These are phyloP conservation scores for Coniosporium apollinis DNA, from an alignment of 495 filamentous ascomycete genomes.

Conservation along the genomic window DNA sequence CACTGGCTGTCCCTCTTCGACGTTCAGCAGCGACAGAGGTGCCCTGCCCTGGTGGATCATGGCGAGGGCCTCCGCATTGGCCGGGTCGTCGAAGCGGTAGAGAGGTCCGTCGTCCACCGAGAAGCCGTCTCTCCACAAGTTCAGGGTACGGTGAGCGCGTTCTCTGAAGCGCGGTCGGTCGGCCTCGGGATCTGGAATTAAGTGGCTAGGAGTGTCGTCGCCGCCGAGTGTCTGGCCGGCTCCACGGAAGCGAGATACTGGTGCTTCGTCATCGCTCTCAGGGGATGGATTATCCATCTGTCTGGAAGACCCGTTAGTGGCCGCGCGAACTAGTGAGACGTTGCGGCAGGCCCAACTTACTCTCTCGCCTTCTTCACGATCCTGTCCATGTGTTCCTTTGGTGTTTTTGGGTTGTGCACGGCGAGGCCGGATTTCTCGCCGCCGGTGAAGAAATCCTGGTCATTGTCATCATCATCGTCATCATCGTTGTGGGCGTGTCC, in stretches of 20 bases:
- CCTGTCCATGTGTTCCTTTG: conserved; percentile 52
- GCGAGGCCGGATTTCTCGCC: conserved; percentile 94
- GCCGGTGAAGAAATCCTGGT: conserved; percentile 78
- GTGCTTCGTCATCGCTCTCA: conserved; percentile 36
- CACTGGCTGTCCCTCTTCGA: conserved; percentile 66
- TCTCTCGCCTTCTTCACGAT: conserved; percentile 68
- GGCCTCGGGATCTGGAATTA: conserved; percentile 47
- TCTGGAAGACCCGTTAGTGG: no score
- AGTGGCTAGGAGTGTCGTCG: conserved; percentile 62
- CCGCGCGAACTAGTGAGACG: no score
- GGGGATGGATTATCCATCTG: no score
- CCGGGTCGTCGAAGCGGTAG: conserved; percentile 73
- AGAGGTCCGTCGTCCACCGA: conserved; percentile 91
- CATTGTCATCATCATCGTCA: conserved; percentile 41
- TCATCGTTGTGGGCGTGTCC: conserved; percentile 43
- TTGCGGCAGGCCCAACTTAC: no score
- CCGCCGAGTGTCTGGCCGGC: conserved; percentile 76
- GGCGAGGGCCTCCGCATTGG: conserved; percentile 60
- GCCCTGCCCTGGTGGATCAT: conserved; percentile 79
- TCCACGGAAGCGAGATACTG: conserved; percentile 52
- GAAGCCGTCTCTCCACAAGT: conserved; percentile 90
- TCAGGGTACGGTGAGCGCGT: conserved; percentile 52
- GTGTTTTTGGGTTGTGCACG: conserved; percentile 64
- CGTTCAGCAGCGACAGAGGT: conserved; percentile 77
- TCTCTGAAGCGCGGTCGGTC: conserved; percentile 26